Base-by-base conservation (phyloP, 106 monocot species). In the Cymbidium sinense region DNA sequence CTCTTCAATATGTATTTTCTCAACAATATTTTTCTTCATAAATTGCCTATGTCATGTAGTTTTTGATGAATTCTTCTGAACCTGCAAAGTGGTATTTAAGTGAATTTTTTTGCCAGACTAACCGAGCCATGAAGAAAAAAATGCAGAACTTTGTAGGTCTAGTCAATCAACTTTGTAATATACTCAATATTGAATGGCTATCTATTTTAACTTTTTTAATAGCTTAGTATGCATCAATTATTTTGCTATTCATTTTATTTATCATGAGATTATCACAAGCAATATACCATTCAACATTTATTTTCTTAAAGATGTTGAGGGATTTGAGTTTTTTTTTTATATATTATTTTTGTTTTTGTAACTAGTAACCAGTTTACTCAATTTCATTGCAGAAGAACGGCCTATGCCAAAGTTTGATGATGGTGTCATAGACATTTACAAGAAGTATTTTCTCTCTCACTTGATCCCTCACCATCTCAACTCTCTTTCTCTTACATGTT, bases 361-460 rank as follows among this genome's bases (percentile, higher is more conserved):
- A n/a, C 37, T 71, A 37, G 19, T 29, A 37, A 74, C 19, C 44
- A 25, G 2, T 43, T 43, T 47, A 15, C 43, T 27, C 41, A 43
- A 43, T 71, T 69, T 54, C 18, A 23, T 43, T 37, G 6, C 88
- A 91, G 94, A 94, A 54, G 78, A 54, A 58, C 76, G 81, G 18
- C 94, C 94, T 33, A 79, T 85, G 62, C 91, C 89, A n/a, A 90
- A 93, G 58, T 74, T 96, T 83, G 93, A 93, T 28, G 84, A 50
- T 50, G 78, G 70, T 35, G 79, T 94, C 34, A 92, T 94, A 79
- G 94, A 99, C 19, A 79, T 92, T 4, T 99, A 92, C 35, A 90
- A 87, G 64, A 92, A 87, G 98, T 99, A 90, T 54, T 55, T 9
- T 36, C 34, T 71, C 4, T 62, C 12, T 31, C 33, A 17, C 33